These are phyloP conservation scores for Cyberlindnera misumaiensis DNA, from an alignment of 805 yeast genomes.

Conservation along the genomic window DNA sequence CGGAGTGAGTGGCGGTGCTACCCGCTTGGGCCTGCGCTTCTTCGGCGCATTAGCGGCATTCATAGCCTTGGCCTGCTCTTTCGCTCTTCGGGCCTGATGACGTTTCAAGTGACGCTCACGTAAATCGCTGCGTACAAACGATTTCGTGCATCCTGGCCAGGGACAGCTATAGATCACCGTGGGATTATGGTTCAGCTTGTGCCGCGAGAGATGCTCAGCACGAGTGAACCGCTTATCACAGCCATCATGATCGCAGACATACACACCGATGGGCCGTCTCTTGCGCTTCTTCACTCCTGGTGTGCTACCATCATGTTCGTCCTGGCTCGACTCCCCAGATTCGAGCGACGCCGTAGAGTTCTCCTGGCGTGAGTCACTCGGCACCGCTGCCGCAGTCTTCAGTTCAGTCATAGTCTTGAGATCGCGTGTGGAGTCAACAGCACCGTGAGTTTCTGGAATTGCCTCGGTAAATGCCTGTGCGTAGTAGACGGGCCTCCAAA, in stretches of 20 bases:
- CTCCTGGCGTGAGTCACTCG: too few relatives aligned
- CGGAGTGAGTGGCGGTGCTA: constrained; percentile 1
- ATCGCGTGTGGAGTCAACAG: too few relatives aligned
- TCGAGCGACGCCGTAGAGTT: too few relatives aligned
- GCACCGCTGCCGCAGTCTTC: too few relatives aligned
- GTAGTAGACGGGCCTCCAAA: too few relatives aligned
- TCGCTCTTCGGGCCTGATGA: constrained; percentile 29
- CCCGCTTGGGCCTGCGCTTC: constrained; percentile 5
- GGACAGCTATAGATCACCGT: constrained; percentile 47
- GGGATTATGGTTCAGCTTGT: constrained; percentile 54
- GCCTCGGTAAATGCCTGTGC: too few relatives aligned
- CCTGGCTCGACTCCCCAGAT: not conserved
- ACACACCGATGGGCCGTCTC: constrained; percentile 26
- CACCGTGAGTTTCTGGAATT: too few relatives aligned
- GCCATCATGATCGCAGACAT: constrained; percentile 36
- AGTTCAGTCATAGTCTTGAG: too few relatives aligned
- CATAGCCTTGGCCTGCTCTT: constrained; percentile 21
- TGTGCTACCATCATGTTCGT: not conserved
- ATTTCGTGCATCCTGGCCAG: constrained; percentile 44
- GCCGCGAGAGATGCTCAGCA: constrained; percentile 59
- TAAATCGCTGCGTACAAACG: constrained; percentile 58
- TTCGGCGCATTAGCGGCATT: constrained; percentile 8
- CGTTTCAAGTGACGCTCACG: constrained; percentile 39
- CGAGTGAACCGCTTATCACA: constrained; percentile 54
- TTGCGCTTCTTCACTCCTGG: constrained; percentile 14